Percentiles rank a stretch among this genome's conserved stretches.
phyloP scores from a whole-genome alignment of 148 eudicot genomes.

The Vaccinium darrowii region DNA sequence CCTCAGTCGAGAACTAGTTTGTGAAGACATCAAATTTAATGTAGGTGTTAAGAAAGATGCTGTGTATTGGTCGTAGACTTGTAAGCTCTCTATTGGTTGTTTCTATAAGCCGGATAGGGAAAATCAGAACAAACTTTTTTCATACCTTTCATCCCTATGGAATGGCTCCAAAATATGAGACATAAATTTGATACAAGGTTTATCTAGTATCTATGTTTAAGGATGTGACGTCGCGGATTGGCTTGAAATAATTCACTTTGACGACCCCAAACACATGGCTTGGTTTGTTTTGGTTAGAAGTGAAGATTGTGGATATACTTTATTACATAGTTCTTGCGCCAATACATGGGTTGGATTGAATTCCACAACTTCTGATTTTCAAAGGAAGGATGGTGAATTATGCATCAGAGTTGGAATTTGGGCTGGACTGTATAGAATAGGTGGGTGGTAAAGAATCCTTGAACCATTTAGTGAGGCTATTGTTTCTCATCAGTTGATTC shows the following conservation, averaged over 20 bases:
- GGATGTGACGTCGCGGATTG: background rate
- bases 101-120: no score
- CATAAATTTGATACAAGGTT: background rate
- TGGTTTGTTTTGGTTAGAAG: background rate
- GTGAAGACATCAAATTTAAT: background rate
- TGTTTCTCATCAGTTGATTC: background rate
- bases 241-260: background rate
- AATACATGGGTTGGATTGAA: background rate
- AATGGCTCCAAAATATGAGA: background rate
- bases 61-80: conserved; percentile 1
- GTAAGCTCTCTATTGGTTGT: background rate
- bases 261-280: background rate
- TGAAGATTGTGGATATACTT: background rate
- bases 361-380: background rate
- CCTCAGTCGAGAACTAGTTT: background rate
- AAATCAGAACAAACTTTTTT: no score
- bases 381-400: background rate
- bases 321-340: background rate
- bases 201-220: background rate
- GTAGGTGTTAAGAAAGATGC: conserved; percentile 1
- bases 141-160: background rate
- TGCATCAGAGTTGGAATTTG: background rate
- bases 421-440: background rate
- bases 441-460: background rate
- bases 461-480: background rate